phyloP scores from a whole-genome alignment of 495 filamentous ascomycete genomes.

The Lasiosphaeria hispida region DNA sequence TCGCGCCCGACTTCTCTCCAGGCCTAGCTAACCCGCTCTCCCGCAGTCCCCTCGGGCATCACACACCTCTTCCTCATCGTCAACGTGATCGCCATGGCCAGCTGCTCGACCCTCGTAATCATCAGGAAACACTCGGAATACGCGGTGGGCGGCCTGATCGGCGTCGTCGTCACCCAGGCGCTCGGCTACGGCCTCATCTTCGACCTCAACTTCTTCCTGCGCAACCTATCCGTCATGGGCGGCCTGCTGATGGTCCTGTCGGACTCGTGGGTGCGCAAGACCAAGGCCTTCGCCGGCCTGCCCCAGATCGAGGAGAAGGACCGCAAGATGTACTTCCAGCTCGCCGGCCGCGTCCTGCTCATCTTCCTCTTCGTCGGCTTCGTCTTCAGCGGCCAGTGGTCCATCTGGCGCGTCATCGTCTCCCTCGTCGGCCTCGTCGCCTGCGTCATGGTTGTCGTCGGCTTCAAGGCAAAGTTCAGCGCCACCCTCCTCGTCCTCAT shows the following conservation, averaged over 20 bases:
- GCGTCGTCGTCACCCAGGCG: conserved; percentile 91
- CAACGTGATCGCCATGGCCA: conserved; percentile 87
- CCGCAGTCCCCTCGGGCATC: conserved; percentile 77
- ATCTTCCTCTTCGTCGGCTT: conserved; percentile 98
- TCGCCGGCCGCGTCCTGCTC: conserved; percentile 90
- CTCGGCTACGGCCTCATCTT: conserved; percentile 98
- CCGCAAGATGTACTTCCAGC: conserved; percentile 99
- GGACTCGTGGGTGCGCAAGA: conserved; percentile 96
- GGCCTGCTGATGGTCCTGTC: conserved; percentile 96
- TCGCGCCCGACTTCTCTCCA: neutral
- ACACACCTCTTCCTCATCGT: conserved; percentile 90
- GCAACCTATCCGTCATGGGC: conserved; percentile 94
- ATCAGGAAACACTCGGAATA: conserved; percentile 86
- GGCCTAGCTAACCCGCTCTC: neutral
- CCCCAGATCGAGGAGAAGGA: conserved; percentile 97
- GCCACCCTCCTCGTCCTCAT: conserved; percentile 91
- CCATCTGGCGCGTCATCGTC: conserved; percentile 76
- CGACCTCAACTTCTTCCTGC: conserved; percentile 99
- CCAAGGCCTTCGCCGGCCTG: conserved; percentile 91
- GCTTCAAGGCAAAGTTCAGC: conserved; percentile 99
- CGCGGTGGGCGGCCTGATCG: conserved; percentile 85
- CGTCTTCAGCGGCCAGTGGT: conserved; percentile 93
- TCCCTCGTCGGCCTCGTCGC: conserved; percentile 80
- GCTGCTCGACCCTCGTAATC: conserved; percentile 83
- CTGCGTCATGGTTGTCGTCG: conserved; percentile 98